Percentiles rank a stretch among this genome's conserved stretches.
Evolutionary conservation across 1,284 basidiomycete species (phyloP).

Genomic region (Quambalaria eucalypti): DNA sequence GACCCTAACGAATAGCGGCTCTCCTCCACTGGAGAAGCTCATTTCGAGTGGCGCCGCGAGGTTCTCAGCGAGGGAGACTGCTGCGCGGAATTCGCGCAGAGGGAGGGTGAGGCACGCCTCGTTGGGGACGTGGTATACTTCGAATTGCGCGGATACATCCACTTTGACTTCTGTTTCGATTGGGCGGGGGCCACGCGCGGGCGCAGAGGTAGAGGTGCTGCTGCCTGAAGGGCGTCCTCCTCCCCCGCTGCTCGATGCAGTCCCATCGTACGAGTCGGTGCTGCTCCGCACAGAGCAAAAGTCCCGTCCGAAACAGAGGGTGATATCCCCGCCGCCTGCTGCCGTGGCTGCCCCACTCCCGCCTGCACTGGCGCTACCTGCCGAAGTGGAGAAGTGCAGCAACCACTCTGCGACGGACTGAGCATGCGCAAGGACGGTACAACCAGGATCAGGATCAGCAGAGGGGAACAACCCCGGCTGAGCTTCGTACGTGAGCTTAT

Average conservation of each 20-base stretch:
- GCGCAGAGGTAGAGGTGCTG: no score
- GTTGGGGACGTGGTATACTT: conserved; percentile 6
- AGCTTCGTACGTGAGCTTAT: conserved; percentile 28
- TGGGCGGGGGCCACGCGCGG: neutral
- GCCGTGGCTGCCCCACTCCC: no score
- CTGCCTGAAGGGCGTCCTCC: no score
- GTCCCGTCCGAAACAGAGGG: neutral
- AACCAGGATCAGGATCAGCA: neutral
- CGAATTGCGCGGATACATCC: conserved; percentile 10
- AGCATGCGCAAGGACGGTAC: neutral
- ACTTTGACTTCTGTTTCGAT: conserved; percentile 11
- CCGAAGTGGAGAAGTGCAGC: neutral
- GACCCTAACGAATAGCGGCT: conserved; percentile 2
- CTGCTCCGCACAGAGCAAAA: neutral
- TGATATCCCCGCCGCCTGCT: neutral
- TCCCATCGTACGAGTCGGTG: neutral
- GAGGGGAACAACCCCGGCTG: conserved; percentile 10
- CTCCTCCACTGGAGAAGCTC: conserved; percentile 11
- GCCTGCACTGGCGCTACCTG: no score
- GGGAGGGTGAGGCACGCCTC: conserved; percentile 13
- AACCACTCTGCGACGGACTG: neutral
- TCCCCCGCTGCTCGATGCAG: no score
- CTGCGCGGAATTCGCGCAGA: conserved; percentile 18
- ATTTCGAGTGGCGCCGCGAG: conserved; percentile 9
- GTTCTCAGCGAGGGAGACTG: conserved; percentile 10